A percentile compares a stretch with the other conserved stretches of the same genome.
These are phyloP conservation scores for Immersiporthe knoxdaviesiana DNA, from an alignment of 2,329 filamentous ascomycete genomes.

Conservation along the genomic window DNA sequence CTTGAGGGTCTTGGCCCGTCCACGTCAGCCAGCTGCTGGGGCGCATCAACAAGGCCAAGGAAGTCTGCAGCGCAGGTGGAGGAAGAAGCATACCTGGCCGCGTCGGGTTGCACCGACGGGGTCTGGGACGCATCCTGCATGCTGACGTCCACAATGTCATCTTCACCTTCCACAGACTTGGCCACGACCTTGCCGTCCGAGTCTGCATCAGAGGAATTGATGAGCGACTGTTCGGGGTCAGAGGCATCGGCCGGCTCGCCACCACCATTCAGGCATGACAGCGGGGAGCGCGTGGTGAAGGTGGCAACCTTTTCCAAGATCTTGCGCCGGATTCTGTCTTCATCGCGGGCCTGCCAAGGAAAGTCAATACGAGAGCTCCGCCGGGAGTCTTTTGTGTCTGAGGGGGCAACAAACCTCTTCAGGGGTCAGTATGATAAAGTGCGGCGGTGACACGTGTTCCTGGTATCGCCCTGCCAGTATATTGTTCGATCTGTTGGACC, in stretches of 20 bases:
- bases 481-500: conserved; percentile 16
- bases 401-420: conserved; percentile 61
- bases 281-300: conserved; percentile 67
- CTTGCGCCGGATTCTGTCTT: conserved; percentile 79
- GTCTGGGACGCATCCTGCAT: conserved; percentile 67
- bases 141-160: conserved; percentile 87
- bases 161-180: conserved; percentile 82
- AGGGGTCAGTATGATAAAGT: conserved; percentile 75
- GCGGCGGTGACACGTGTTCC: conserved; percentile 50
- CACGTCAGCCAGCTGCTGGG: conserved; percentile 13
- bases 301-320: conserved; percentile 75
- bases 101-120: conserved; percentile 25
- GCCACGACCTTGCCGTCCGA: conserved; percentile 70
- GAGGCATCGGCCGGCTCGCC: conserved; percentile 59
- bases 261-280: conserved; percentile 7
- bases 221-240: conserved; percentile 71
- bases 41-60: neutral
- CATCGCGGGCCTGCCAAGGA: conserved; percentile 47
- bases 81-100: conserved; percentile 36
- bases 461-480: conserved; percentile 31
- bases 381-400: neutral
- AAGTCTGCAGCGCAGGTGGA: no score
- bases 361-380: conserved; percentile 40
- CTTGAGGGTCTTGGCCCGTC: conserved; percentile 33
- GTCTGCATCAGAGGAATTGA: conserved; percentile 65